Evolutionary conservation across 805 yeast species (phyloP).

Genomic region (Kodamaea laetipori): DNA sequence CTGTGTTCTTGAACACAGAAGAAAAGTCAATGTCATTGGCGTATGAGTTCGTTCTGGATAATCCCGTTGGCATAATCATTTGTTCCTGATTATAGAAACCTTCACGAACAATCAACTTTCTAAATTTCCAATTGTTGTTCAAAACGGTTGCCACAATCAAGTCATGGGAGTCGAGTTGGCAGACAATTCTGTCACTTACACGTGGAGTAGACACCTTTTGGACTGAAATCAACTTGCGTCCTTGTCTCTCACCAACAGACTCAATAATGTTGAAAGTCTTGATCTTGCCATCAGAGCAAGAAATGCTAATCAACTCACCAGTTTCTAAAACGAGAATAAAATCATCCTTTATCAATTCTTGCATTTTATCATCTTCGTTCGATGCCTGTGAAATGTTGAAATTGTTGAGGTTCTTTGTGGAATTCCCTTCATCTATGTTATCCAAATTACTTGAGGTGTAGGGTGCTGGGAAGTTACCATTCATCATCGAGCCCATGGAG

Average conservation of each 20-base stretch:
- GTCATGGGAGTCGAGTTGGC: constrained; percentile 50
- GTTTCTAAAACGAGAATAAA: constrained; percentile 53
- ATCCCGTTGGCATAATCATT: constrained; percentile 15
- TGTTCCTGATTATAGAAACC: constrained; percentile 43
- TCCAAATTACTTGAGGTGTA: constrained; percentile 8
- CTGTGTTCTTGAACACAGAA: constrained; percentile 9
- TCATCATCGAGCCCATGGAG: constrained; percentile 25
- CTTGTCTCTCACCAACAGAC: constrained; percentile 19
- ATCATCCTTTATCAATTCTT: constrained; percentile 40
- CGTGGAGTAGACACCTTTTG: constrained; percentile 67
- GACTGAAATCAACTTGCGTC: constrained; percentile 46
- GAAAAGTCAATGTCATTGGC: constrained; percentile 19
- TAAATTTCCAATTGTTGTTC: constrained; percentile 66
- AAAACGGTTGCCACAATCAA: constrained; percentile 62
- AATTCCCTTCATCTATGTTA: not conserved
- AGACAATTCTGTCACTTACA: constrained; percentile 70
- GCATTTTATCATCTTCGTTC: constrained; percentile 14
- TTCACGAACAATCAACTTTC: constrained; percentile 51
- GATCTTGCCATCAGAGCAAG: constrained; percentile 51
- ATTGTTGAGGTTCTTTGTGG: not conserved
- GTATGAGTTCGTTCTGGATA: constrained; percentile 13
- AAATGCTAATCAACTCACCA: constrained; percentile 52
- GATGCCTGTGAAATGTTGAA: not conserved
- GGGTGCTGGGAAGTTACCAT: constrained; percentile 41
- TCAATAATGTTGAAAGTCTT: constrained; percentile 30